Evolutionary conservation across 306 rosid species (phyloP), one percentile per base, ranked within the genome.

Genomic region (Rosa chinensis): DNA sequence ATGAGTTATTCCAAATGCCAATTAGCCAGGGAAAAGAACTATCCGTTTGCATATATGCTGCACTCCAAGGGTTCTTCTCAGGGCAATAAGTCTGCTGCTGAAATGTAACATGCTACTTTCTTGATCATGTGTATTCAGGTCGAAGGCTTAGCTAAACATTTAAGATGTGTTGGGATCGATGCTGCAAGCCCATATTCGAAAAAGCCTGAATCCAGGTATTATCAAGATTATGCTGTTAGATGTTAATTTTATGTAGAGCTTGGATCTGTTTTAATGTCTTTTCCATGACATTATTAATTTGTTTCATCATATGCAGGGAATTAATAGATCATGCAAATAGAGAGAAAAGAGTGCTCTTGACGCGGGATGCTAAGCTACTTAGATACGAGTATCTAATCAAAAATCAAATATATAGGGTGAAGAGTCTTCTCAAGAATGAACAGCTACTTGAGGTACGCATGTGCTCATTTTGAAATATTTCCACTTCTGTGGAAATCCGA

Each of bases 141-240:
- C 76, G 97, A 91, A 89, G 97, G 99, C 79, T 87, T 94, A 85
- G 99, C 97, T 73, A 94, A 94, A 89, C 97, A 94, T 87, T 84
- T 94, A 86, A 88, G 97, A 14, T 94, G 97, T 76, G 97, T 91
- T 73, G 97, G 99, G 83, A 81, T 94, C 59, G 97, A 94, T 87
- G 98, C 97, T 75, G 98, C 97, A 79, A 80, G 90, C 72, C 97
- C 98, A 50, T 55, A 49, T 82, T 88, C 93, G 49, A 92, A 88
- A 89, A 94, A 84, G 84, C 97, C 98, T 28, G 93, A 87, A 77
- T 75, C 97, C 81, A 90, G 98, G 97, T 94, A 73, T 66, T 74
- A 44, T 23, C 37, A 45, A 56, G 28, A 71, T 58, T 58, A 66
- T 58, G 50, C 66, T 68, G 70, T 63, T 86, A 48, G 78, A 8